phyloP scores from a whole-genome alignment of 495 filamentous ascomycete species.

The Bacidia rubella region DNA sequence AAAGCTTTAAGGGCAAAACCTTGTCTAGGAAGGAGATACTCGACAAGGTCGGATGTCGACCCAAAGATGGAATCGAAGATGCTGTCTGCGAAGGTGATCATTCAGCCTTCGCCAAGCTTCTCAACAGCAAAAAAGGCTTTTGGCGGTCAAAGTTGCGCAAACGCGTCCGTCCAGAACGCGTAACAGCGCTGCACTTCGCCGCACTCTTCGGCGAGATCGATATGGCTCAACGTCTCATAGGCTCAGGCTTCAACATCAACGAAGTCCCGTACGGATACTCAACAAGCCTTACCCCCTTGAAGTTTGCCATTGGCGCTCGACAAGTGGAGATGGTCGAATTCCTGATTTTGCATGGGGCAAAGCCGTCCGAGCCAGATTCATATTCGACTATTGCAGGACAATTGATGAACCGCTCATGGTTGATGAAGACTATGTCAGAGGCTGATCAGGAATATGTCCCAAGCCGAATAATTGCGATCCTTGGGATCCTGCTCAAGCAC shows the following conservation, averaged over 20 bases:
- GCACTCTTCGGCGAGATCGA: constrained; percentile 15
- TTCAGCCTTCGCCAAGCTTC: constrained; percentile 10
- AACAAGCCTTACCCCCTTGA: constrained; percentile 12
- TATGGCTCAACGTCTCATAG: constrained; percentile 11
- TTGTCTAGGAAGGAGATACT: constrained; percentile 21
- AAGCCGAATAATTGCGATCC: constrained; percentile 7
- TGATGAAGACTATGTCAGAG: constrained; percentile 15
- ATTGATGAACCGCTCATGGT: constrained; percentile 16
- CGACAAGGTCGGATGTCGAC: constrained; percentile 22
- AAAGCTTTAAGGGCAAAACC: constrained; percentile 12
- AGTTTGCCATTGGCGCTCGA: constrained; percentile 15
- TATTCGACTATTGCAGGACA: constrained; percentile 13
- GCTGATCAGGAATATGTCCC: constrained; percentile 7
- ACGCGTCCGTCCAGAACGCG: constrained; percentile 13
- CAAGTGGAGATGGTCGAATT: constrained; percentile 14
- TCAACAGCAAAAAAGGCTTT: constrained; percentile 11
- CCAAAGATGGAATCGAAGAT: constrained; percentile 18
- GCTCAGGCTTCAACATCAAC: constrained; percentile 11
- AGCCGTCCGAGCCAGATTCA: constrained; percentile 13
- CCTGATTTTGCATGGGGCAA: constrained; percentile 10
- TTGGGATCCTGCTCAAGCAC: constrained; percentile 7
- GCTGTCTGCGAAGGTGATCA: constrained; percentile 12
- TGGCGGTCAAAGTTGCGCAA: constrained; percentile 14
- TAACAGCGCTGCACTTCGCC: constrained; percentile 13
- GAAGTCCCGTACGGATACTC: constrained; percentile 13